A percentile compares a stretch with the other conserved stretches of the same genome.
Evolutionary conservation across 179 eudicot species (phyloP).

Genomic region (Silene coronaria): DNA sequence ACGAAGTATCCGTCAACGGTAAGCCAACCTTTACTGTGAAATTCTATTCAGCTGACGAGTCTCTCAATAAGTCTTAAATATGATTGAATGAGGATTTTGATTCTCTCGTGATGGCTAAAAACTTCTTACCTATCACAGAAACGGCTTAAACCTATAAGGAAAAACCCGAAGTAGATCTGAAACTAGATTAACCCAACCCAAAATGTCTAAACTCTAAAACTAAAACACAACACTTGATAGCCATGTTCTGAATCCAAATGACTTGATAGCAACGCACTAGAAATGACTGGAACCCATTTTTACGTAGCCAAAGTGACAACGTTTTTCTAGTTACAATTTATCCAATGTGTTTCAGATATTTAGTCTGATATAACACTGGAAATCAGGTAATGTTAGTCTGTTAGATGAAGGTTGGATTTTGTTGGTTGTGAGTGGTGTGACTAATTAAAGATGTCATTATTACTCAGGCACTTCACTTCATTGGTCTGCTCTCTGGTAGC

Average conservation of each 20-base stretch:
- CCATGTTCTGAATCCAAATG: background rate
- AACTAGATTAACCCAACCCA: background rate
- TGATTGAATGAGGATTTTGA: background rate
- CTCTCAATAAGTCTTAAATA: background rate
- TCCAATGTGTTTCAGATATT: too few species aligned
- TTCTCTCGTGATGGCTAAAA: background rate
- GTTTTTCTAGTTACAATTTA: background rate
- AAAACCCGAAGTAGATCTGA: background rate
- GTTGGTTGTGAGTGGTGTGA: background rate
- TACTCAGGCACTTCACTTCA: constrained; percentile 66
- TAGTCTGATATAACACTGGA: background rate
- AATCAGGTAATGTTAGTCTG: background rate
- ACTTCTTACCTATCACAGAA: background rate
- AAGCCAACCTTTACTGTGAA: constrained; percentile 20
- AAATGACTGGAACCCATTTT: background rate
- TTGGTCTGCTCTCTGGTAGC: constrained; percentile 74
- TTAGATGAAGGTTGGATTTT: background rate
- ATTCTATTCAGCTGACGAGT: background rate
- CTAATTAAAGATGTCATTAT: background rate
- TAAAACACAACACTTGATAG: background rate
- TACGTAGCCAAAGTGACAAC: background rate
- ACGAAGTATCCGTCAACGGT: constrained; percentile 85
- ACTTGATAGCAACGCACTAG: background rate
- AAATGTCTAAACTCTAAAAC: background rate
- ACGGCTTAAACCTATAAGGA: background rate